Evolutionary conservation across 2,329 filamentous ascomycete species (phyloP).

Genomic region (Aspergillus sojae): DNA sequence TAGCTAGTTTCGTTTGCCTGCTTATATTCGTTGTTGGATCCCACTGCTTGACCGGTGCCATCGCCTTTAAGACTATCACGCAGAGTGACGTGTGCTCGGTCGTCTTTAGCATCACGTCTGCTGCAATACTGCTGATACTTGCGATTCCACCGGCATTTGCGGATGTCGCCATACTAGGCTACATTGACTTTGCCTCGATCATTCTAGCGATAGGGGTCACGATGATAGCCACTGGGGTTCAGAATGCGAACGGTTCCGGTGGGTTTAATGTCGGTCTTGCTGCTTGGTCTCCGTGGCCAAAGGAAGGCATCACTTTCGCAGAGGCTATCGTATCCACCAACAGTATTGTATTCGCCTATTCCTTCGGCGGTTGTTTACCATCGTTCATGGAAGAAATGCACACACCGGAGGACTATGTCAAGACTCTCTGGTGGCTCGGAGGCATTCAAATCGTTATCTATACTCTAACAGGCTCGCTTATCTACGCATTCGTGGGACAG

Average conservation of each 20-base stretch:
- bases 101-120: constrained; percentile 46
- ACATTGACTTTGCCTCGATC: constrained; percentile 38
- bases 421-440: constrained; percentile 12
- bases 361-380: constrained; percentile 32
- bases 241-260: constrained; percentile 19
- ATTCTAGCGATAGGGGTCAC: constrained; percentile 34
- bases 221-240: constrained; percentile 35
- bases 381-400: constrained; percentile 14
- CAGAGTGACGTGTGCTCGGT: constrained; percentile 37
- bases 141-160: constrained; percentile 37
- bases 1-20: constrained; percentile 45
- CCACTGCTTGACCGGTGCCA: constrained; percentile 50
- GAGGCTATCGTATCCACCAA: constrained; percentile 29
- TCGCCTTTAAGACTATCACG: constrained; percentile 47
- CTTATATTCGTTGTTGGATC: constrained; percentile 48
- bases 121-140: constrained; percentile 34
- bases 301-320: constrained; percentile 24
- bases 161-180: constrained; percentile 36
- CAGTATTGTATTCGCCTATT: constrained; percentile 40
- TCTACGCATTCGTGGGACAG: constrained; percentile 32
- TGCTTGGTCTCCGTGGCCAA: constrained; percentile 21
- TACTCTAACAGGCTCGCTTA: constrained; percentile 14
- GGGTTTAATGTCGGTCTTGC: constrained; percentile 13
- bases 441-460: constrained; percentile 13
- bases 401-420: constrained; percentile 7